Percentiles rank a stretch among this genome's conserved stretches.
phyloP scores from a whole-genome alignment of 192 early-diverging fungal genomes.

The Haplosporangium gracile region DNA sequence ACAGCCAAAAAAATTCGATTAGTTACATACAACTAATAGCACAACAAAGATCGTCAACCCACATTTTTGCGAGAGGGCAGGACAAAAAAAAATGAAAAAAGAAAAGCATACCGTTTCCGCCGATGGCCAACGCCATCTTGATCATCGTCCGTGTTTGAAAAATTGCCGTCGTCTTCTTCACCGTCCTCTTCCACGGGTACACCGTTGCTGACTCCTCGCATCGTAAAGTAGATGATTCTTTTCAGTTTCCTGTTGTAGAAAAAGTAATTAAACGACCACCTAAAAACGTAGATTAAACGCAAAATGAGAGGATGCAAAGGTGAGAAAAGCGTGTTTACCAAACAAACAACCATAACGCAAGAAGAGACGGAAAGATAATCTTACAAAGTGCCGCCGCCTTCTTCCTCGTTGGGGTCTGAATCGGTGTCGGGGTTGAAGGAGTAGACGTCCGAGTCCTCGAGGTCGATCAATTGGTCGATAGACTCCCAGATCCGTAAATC shows the following conservation, averaged over 20 bases:
- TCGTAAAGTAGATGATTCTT: conserved; percentile 93
- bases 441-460: conserved; percentile 91
- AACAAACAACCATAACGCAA: no score
- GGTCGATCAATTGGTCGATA: conserved; percentile 85
- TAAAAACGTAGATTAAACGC: conserved; percentile 17
- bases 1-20: not conserved
- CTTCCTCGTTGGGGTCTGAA: conserved; percentile 91
- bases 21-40: not conserved
- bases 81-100: not conserved
- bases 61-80: not conserved
- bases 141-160: conserved; percentile 39
- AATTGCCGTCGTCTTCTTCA: conserved; percentile 29
- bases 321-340: not conserved
- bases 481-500: conserved; percentile 84
- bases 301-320: not conserved
- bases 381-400: conserved; percentile 71
- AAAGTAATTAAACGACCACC: conserved; percentile 98
- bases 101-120: conserved; percentile 24
- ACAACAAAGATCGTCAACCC: not conserved
- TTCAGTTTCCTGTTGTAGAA: conserved; percentile 94
- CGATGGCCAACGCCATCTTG: conserved; percentile 29
- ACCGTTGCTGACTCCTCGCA: conserved; percentile 84
- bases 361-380: not conserved
- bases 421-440: conserved; percentile 89
- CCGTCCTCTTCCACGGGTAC: conserved; percentile 21